These are phyloP conservation scores for Sphaerulina musiva DNA, from an alignment of 2,329 filamentous ascomycete species.

Conservation along the genomic window DNA sequence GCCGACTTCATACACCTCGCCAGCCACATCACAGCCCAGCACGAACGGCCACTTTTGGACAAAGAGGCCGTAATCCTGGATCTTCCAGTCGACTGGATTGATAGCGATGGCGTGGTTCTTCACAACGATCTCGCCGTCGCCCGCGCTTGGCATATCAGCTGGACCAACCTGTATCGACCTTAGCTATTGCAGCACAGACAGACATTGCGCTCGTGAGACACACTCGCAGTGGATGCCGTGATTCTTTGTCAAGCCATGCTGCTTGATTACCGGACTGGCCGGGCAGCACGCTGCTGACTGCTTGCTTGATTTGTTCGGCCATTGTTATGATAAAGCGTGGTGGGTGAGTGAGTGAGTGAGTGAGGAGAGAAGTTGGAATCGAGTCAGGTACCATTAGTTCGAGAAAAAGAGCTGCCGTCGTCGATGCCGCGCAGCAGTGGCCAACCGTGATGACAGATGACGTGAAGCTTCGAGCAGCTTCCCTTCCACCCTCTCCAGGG, in stretches of 20 bases:
- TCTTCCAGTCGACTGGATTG: conserved; percentile 38
- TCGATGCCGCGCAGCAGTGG: not conserved
- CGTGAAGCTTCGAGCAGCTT: not conserved
- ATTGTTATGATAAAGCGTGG: not conserved
- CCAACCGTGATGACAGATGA: not conserved
- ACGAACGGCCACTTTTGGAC: conserved; percentile 33
- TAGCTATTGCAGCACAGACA: not conserved
- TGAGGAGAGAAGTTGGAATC: not conserved
- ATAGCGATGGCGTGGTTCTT: conserved; percentile 35
- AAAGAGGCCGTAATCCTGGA: conserved; percentile 32
- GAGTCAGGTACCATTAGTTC: not conserved
- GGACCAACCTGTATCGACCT: conserved; percentile 22
- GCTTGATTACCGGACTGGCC: conserved; percentile 24
- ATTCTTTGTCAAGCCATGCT: conserved; percentile 27
- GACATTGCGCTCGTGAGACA: not conserved
- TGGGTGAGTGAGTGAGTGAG: not conserved
- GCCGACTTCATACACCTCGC: conserved; percentile 35
- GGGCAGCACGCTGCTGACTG: not conserved
- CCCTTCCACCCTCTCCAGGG: too few relatives aligned
- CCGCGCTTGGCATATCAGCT: conserved; percentile 31
- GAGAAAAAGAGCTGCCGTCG: not conserved
- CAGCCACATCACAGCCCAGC: conserved; percentile 36
- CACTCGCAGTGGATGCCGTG: conserved; percentile 8
- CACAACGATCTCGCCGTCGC: conserved; percentile 32
- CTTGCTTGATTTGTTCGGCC: not conserved